phyloP scores from a whole-genome alignment of 768 basidiomycete species.

The Phanerochaete sordida region DNA sequence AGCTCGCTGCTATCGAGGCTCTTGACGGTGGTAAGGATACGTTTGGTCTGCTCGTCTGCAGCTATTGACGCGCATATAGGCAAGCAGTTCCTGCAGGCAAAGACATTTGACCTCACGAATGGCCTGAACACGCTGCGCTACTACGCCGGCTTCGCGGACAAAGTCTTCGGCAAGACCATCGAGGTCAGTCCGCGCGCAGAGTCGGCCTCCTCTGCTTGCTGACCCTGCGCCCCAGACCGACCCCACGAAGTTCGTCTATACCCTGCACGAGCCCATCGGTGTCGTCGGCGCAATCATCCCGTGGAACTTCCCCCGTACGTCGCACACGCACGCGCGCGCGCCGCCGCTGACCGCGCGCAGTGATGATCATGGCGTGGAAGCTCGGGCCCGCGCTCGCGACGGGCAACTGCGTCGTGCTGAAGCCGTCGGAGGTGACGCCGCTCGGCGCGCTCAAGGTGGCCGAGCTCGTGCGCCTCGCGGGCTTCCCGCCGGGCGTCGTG shows the following conservation, averaged over 20 bases:
- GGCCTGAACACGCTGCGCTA: constrained; percentile 28
- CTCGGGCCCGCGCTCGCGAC: constrained; percentile 72
- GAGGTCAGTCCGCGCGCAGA: constrained; percentile 15
- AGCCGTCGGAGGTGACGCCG: constrained; percentile 79
- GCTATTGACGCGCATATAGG: constrained; percentile 52
- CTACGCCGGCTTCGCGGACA: constrained; percentile 63
- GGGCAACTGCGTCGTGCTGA: constrained; percentile 76
- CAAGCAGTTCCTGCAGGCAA: constrained; percentile 26
- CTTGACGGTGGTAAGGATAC: constrained; percentile 47
- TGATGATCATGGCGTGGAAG: constrained; percentile 72
- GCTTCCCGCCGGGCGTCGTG: constrained; percentile 73
- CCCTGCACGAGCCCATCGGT: constrained; percentile 63
- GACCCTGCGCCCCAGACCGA: constrained; percentile 41
- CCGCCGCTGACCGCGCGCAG: constrained; percentile 14
- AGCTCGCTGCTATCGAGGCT: constrained; percentile 48
- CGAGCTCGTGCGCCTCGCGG: constrained; percentile 59
- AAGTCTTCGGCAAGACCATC: constrained; percentile 38
- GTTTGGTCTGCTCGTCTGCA: constrained; percentile 41
- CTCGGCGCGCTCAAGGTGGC: constrained; percentile 52
- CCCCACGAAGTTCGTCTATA: constrained; percentile 58
- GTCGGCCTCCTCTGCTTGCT: background rate
- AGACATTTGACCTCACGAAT: constrained; percentile 20
- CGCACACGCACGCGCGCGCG: background rate
- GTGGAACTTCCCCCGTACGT: constrained; percentile 61
- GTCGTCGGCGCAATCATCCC: constrained; percentile 57